Base-by-base conservation (phyloP, 1,284 basidiomycete genomes). In the Heterobasidion occidentale region DNA sequence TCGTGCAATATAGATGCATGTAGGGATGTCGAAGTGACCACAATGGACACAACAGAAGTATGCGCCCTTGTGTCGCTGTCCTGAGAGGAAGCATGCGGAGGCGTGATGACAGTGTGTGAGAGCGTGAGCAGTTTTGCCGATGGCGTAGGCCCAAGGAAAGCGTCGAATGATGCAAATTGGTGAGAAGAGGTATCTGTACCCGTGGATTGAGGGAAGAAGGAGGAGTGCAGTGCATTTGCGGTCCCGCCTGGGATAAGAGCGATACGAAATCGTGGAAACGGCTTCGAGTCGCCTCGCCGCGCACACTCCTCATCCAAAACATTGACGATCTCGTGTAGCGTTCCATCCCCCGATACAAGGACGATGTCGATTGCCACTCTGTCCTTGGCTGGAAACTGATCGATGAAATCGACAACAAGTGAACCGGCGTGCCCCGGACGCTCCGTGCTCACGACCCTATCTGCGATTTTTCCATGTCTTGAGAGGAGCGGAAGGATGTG, bases 201-300 rank as follows among this genome's bases (percentile, higher is more conserved):
- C 2, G 67, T 52, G 9, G 70, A 59, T 7, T 75, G 75, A 3
- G 75, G 78, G 62, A 83, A 88, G 48, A 84, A 69, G 49, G 77
- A 87, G 54, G 79, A 78, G 68, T 88, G 94, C n/a, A 97, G 75
- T 0, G 95, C 95, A 66, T 98, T 98, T 17, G 93, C 94, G n/a
- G 94, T 98, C 9, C 95, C 95, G 46, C 83, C 83, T 3, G 94
- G 94, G 14, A 90, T 74, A 36, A 89, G 74, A 9, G 74, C 80
- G 56, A 88, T 9, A 14, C 27, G 12, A 17, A 14, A 70, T 36
- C 68, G 64, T 49, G 82, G 59, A 46, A 62, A 46, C 15, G 54
- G 60, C 36, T 58, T 60, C 1, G 62, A 57, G 36, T 53, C 45
- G 46, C 11, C n/a, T 20, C 61, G 60, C 17, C 45, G 57, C 42